Base-by-base conservation (phyloP, 2,329 filamentous ascomycete genomes). In the Pyrenophora tritici-repentis region DNA sequence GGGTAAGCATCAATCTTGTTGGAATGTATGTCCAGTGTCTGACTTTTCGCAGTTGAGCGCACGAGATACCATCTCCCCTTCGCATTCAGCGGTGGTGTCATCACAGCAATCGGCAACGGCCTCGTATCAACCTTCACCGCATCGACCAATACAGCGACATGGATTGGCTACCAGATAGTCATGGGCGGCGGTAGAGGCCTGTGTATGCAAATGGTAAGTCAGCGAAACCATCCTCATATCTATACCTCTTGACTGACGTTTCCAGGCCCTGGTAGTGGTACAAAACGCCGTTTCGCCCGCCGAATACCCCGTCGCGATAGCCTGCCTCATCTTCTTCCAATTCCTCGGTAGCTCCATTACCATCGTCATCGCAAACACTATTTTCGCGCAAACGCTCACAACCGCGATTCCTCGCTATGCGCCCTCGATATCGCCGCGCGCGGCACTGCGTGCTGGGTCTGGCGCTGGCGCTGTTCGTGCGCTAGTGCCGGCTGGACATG, bases 31-130 rank as follows among this genome's bases (percentile, higher is more conserved):
- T 24, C 9, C 14, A 14, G 8, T 35, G 13, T 24, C 51, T 64
- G 13, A 64, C 9, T 4, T 4, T 1, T 18, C 18, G 5, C 14
- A 65, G 63, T 66, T 9, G 53, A 55, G 1, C 53, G 47, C 6
- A 26, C 59, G 10, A 65, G 69, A 0, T 71, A 64, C 32, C 71
- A 71, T 39, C 59, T 67, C 9, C 69, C 67, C 2, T 70, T 61
- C 60, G 58, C 65, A 2, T 20, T 76, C 1, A 50, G 56, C 1
- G 63, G 73, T 3, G 59, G 59, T 13, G 53, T 60, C 1, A 35
- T 76, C 9, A 67, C 71, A 47, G 58, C 75, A 2, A 68, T 78
- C 29, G 76, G 75, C 12, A 67, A 70, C 6, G 77, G 75, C 3
- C 66, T 79, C 1, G 51, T 78, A 3, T 69, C 74, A 1, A 77